phyloP scores from a whole-genome alignment of 2,329 filamentous ascomycete genomes.

The Ophiostoma angusticollis region DNA sequence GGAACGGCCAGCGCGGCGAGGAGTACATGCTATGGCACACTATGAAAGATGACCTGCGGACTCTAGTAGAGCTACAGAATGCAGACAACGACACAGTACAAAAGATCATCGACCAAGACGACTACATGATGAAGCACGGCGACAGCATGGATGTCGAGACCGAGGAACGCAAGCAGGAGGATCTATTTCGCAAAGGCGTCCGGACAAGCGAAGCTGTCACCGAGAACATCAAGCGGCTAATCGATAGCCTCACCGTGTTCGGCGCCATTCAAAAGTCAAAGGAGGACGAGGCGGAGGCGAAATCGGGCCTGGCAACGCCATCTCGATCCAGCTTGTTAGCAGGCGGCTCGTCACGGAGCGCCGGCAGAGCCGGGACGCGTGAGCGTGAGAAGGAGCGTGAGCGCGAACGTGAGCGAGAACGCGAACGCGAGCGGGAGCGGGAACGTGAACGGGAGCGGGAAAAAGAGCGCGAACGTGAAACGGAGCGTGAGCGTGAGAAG shows the following conservation, averaged over 20 bases:
- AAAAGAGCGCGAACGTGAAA: slow-evolving; percentile 3
- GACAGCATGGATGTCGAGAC: slow-evolving; percentile 20
- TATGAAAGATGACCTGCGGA: slow-evolving; percentile 25
- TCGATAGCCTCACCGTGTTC: slow-evolving; percentile 27
- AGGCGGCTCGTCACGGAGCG: slow-evolving; percentile 13
- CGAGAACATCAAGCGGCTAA: slow-evolving; percentile 22
- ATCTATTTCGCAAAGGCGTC: slow-evolving; percentile 18
- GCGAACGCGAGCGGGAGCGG: not conserved
- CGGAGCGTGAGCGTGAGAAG: slow-evolving; percentile 5
- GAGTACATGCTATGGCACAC: slow-evolving; percentile 29
- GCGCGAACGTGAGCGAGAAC: slow-evolving; percentile 9
- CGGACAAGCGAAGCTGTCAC: slow-evolving; percentile 22
- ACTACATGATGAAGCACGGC: slow-evolving; percentile 25
- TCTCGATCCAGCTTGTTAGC: slow-evolving; percentile 14
- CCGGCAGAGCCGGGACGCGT: slow-evolving; percentile 16
- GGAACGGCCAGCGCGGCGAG: slow-evolving; percentile 30
- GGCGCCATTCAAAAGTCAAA: slow-evolving; percentile 28
- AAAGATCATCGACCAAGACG: slow-evolving; percentile 27
- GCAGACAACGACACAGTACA: slow-evolving; percentile 26
- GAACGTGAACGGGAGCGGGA: slow-evolving; percentile 2
- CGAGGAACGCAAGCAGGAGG: slow-evolving; percentile 18
- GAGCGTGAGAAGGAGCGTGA: slow-evolving; percentile 19
- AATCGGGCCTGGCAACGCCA: slow-evolving; percentile 12
- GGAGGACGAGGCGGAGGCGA: slow-evolving; percentile 24
- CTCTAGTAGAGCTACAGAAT: slow-evolving; percentile 25